phyloP scores from a whole-genome alignment of 345 rosid genomes.

The Xanthoceras sorbifolium region DNA sequence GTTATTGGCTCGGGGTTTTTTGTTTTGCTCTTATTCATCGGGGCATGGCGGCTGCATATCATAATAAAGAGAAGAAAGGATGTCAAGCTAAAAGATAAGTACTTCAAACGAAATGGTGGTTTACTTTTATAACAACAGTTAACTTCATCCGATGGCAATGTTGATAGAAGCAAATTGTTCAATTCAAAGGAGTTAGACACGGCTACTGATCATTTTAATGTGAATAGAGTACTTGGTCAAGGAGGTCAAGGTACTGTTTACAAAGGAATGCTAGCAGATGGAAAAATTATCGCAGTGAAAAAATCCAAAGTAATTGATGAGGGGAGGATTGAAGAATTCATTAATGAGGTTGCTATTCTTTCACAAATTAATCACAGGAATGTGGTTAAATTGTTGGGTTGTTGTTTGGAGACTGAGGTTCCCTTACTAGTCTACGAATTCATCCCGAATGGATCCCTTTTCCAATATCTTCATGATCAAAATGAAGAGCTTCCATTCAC shows the following conservation, averaged over 20 bases:
- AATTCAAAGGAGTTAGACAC: constrained; percentile 10
- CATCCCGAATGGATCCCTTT: constrained; percentile 15
- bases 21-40: background rate
- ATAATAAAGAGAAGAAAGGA: background rate
- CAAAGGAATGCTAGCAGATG: too few relatives aligned
- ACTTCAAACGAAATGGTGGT: background rate
- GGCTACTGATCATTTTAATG: constrained; percentile 7
- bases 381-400: too few relatives aligned
- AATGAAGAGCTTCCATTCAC: constrained; percentile 7
- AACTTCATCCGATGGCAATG: background rate
- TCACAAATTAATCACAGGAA: too few relatives aligned
- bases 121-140: background rate
- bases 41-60: background rate
- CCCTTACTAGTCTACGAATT: too few relatives aligned
- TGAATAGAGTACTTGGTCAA: constrained; percentile 3
- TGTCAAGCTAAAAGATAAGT: background rate
- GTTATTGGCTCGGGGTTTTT: background rate
- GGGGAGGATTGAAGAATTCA: too few relatives aligned
- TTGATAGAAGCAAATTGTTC: background rate
- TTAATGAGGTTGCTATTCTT: too few relatives aligned
- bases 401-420: too few relatives aligned
- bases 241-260: constrained; percentile 17
- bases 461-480: constrained; percentile 9
- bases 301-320: too few relatives aligned
- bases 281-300: constrained; percentile 2